Evolutionary conservation across 2,329 filamentous ascomycete species (phyloP), one percentile per base, ranked within the genome.

Genomic region (Sclerotinia sclerotiorum): DNA sequence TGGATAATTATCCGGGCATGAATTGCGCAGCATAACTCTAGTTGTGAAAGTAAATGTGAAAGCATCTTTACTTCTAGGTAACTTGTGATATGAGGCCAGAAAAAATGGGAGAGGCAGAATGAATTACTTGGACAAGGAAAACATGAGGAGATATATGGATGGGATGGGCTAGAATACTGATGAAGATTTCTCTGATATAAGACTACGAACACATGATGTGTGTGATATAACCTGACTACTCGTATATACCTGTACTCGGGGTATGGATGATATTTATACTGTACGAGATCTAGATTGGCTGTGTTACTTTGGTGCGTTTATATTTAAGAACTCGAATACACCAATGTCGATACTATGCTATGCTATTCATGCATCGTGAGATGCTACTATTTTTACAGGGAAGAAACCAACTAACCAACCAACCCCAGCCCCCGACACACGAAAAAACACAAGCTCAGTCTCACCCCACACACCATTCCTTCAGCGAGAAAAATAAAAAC

Each of bases 91-190:
- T 39, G n/a, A 62, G 58, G 21, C 58, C 35, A 35, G 46, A 21
- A 3, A 3, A 13, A 62, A 51, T 46, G 29, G 58, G 21, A 49
- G 44, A 62, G 39, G 21, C 44, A 62, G 58, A n/a, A 51, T n/a
- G 58, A 32, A 51, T 32, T 61, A n/a, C 11, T 27, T 48, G 32
- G 32, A 56, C 42, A 48, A 57, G 55, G 35, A 57, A 42, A 42
- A n/a, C 21, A 57, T 10, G 42, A 35, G 58, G 27, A 61, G 42
- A 48, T 48, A 61, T 35, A 49, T 48, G 17, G 32, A 11, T 11
- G 27, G 29, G 29, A 24, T 48, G 19, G 7, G 8, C 19, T 29
- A 29, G 29, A 29, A 5, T 29, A 44, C 58, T 49, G 58, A 62
- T 44, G 58, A 62, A 35, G 5, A 32, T 6, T 32, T 32, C 29